Conservation (phyloP, 108 stramenopile genomes). For the Asterionellopsis glacialis region DNA sequence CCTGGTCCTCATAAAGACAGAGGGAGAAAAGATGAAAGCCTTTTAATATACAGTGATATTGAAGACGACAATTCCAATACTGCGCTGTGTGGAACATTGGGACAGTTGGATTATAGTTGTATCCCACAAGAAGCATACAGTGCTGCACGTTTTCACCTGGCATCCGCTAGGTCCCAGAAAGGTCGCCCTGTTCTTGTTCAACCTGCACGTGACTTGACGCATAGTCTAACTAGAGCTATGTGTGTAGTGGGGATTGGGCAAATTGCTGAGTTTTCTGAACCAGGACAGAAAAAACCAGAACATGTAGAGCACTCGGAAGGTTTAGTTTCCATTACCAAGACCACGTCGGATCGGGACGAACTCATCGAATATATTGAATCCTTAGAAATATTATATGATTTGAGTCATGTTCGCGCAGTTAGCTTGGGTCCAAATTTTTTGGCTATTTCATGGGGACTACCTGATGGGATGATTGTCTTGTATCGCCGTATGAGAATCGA, state of each 20-base stretch:
- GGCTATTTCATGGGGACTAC: conserved; percentile 61
- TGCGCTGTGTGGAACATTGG: conserved; percentile 25
- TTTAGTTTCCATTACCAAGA: not conserved
- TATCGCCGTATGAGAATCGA: conserved; percentile 48
- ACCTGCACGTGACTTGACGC: not conserved
- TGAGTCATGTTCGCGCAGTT: conserved; percentile 46
- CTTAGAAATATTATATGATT: conserved; percentile 6
- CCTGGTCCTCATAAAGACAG: not conserved
- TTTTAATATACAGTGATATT: conserved; percentile 18
- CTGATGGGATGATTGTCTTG: conserved; percentile 56
- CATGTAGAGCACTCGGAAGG: too few species aligned
- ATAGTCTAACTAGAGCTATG: not conserved
- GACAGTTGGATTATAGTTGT: conserved; percentile 28
- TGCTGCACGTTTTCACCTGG: conserved; percentile 43
- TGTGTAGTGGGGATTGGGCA: conserved; percentile 32
- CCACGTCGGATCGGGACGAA: conserved; percentile 34
- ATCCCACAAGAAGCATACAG: conserved; percentile 50
- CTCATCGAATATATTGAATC: conserved; percentile 4
- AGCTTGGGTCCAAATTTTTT: conserved; percentile 59
- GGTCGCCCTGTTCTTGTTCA: conserved; percentile 27
- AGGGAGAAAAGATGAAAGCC: conserved; percentile 7
- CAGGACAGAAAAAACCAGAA: not conserved
- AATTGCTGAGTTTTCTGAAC: conserved; percentile 32
- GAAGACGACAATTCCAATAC: conserved; percentile 10
- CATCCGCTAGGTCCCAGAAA: conserved; percentile 16